Percentiles rank a stretch among this genome's conserved stretches.
Evolutionary conservation across 1,284 basidiomycete species (phyloP).

Genomic region (Chalciporus piperatoides): DNA sequence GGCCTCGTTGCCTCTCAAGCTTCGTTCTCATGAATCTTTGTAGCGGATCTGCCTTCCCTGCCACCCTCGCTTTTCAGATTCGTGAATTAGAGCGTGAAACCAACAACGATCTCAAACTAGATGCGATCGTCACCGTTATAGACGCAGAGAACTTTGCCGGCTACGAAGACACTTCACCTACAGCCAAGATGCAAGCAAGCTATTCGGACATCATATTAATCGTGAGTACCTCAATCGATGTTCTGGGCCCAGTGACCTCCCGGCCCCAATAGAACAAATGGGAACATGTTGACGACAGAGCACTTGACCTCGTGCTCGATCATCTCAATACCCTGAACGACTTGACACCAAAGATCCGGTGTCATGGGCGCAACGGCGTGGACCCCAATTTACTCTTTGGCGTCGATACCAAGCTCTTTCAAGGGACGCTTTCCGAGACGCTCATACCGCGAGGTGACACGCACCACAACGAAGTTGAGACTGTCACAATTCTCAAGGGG

Average conservation of each 20-base stretch:
- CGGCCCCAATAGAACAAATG: slow-evolving; percentile 68
- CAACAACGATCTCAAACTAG: slow-evolving; percentile 70
- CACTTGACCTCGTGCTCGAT: slow-evolving; percentile 78
- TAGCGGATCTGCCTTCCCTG: slow-evolving; percentile 85
- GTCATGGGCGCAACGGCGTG: slow-evolving; percentile 60
- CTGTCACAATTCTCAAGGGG: slow-evolving; percentile 57
- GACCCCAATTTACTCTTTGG: slow-evolving; percentile 80
- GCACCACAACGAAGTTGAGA: slow-evolving; percentile 83
- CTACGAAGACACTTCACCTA: slow-evolving; percentile 86
- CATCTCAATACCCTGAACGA: slow-evolving; percentile 89
- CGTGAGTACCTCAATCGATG: slow-evolving; percentile 41
- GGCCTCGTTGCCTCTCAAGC: background rate
- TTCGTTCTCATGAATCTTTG: slow-evolving; percentile 4
- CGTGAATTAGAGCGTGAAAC: slow-evolving; percentile 81
- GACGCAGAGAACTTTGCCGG: slow-evolving; percentile 88
- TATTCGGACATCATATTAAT: slow-evolving; percentile 88
- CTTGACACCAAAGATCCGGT: slow-evolving; percentile 77
- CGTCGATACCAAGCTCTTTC: slow-evolving; percentile 75
- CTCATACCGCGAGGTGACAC: background rate
- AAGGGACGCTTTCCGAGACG: slow-evolving; percentile 21
- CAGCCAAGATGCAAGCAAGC: slow-evolving; percentile 89
- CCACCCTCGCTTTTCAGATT: slow-evolving; percentile 88
- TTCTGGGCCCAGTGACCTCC: slow-evolving; percentile 8
- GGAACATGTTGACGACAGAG: slow-evolving; percentile 74
- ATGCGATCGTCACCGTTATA: slow-evolving; percentile 85